Evolutionary conservation across 2,329 filamentous ascomycete species (phyloP).

Genomic region (Colletotrichum cereale): DNA sequence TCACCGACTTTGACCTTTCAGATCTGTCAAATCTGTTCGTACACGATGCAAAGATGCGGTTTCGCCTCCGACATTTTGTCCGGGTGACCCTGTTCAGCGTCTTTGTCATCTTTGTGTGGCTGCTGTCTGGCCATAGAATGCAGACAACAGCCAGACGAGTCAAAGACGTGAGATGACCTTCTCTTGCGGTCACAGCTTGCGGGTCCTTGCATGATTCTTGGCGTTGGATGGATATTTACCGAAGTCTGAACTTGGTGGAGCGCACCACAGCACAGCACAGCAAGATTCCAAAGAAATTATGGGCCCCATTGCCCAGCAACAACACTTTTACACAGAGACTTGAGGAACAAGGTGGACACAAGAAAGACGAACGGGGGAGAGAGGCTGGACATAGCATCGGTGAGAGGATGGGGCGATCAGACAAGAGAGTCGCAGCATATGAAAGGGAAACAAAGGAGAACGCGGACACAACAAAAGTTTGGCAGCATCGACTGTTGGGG

Average conservation of each 20-base stretch:
- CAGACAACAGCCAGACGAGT: constrained; percentile 33
- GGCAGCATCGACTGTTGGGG: constrained; percentile 17
- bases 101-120: constrained; percentile 58
- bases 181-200: neutral
- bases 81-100: constrained; percentile 58
- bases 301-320: constrained; percentile 13
- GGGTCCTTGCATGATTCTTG: constrained; percentile 26
- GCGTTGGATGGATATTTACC: constrained; percentile 23
- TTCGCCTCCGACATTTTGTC: constrained; percentile 54
- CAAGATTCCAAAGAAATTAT: constrained; percentile 6
- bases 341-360: neutral
- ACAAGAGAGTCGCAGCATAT: neutral
- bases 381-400: neutral
- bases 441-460: neutral
- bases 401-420: neutral
- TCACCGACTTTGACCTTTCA: constrained; percentile 61
- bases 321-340: constrained; percentile 3
- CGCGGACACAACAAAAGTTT: constrained; percentile 13
- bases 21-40: constrained; percentile 54
- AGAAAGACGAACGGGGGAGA: constrained; percentile 26
- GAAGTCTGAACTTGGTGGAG: constrained; percentile 23
- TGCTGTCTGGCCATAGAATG: constrained; percentile 53
- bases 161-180: constrained; percentile 32
- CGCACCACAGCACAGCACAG: neutral
- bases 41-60: constrained; percentile 42